These are phyloP conservation scores for Parascedosporium putredinis DNA, from an alignment of 2,329 filamentous ascomycete genomes.

Conservation along the genomic window DNA sequence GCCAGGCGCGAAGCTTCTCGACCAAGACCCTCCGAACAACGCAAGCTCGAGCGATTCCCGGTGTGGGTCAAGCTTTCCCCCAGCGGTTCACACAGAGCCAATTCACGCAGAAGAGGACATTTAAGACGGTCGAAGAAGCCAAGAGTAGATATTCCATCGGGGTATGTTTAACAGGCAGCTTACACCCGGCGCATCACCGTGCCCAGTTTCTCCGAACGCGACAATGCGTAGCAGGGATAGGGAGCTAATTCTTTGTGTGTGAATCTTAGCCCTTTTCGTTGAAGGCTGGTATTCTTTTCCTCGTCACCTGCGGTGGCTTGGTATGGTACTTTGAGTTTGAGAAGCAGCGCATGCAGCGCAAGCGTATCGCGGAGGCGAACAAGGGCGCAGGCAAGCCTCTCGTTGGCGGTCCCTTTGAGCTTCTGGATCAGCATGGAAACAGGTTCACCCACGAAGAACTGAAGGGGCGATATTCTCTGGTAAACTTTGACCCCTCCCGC, in stretches of 20 bases:
- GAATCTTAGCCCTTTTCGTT: slow-evolving; percentile 72
- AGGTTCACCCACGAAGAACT: slow-evolving; percentile 70
- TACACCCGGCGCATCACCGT: background rate
- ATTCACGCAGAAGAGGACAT: slow-evolving; percentile 17
- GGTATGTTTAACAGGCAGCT: slow-evolving; percentile 28
- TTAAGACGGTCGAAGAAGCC: slow-evolving; percentile 48
- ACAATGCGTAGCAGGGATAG: too few species aligned
- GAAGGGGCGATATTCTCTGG: slow-evolving; percentile 75
- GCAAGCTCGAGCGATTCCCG: slow-evolving; percentile 8
- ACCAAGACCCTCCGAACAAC: background rate
- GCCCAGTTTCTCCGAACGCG: background rate
- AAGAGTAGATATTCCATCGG: slow-evolving; percentile 48
- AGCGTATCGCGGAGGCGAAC: slow-evolving; percentile 78
- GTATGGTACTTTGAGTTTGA: slow-evolving; percentile 89
- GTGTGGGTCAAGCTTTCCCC: slow-evolving; percentile 14
- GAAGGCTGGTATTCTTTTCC: slow-evolving; percentile 79
- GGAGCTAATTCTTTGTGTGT: slow-evolving; percentile 7
- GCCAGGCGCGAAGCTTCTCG: slow-evolving; percentile 7
- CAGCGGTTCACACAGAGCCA: background rate
- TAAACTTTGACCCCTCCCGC: too few species aligned
- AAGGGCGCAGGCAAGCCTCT: slow-evolving; percentile 91
- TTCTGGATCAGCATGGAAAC: slow-evolving; percentile 73
- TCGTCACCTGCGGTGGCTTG: slow-evolving; percentile 65
- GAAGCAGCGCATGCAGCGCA: slow-evolving; percentile 81
- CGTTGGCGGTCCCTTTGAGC: slow-evolving; percentile 76